Percentiles rank a stretch among this genome's conserved stretches.
phyloP scores from a whole-genome alignment of 805 yeast species.

The Jamesozyma spencerorum region DNA sequence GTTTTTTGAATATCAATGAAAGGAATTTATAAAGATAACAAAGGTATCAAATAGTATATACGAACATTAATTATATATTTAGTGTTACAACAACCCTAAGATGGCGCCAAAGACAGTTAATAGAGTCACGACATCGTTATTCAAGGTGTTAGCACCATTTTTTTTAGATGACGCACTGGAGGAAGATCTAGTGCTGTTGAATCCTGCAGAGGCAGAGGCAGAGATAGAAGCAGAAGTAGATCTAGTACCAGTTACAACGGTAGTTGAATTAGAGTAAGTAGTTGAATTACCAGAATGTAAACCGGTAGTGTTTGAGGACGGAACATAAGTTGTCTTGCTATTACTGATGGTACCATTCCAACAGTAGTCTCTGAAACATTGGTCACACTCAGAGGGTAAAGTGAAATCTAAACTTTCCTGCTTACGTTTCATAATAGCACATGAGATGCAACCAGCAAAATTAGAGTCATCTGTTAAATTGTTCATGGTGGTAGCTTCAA shows the following conservation, averaged over 20 bases:
- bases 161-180: neutral
- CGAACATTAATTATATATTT: too few relatives aligned
- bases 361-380: slow-evolving; percentile 66
- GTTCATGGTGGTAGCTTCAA: slow-evolving; percentile 53
- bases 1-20: too few relatives aligned
- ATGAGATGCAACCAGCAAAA: slow-evolving; percentile 68
- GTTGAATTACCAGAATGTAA: slow-evolving; percentile 3
- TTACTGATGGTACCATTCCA: slow-evolving; percentile 48
- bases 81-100: slow-evolving; percentile 2
- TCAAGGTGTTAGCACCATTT: neutral
- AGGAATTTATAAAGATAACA: too few relatives aligned
- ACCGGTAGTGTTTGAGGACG: slow-evolving; percentile 6
- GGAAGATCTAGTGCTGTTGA: neutral
- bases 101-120: neutral
- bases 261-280: slow-evolving; percentile 36
- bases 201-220: neutral
- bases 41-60: too few relatives aligned
- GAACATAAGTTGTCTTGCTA: slow-evolving; percentile 15
- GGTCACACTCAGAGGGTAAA: slow-evolving; percentile 56
- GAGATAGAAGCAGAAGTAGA: slow-evolving; percentile 1
- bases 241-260: neutral
- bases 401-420: slow-evolving; percentile 56
- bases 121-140: slow-evolving; percentile 2
- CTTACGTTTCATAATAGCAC: slow-evolving; percentile 74
- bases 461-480: slow-evolving; percentile 60